Base-by-base conservation (phyloP, 805 yeast species). In the Jamesozyma piceae region DNA sequence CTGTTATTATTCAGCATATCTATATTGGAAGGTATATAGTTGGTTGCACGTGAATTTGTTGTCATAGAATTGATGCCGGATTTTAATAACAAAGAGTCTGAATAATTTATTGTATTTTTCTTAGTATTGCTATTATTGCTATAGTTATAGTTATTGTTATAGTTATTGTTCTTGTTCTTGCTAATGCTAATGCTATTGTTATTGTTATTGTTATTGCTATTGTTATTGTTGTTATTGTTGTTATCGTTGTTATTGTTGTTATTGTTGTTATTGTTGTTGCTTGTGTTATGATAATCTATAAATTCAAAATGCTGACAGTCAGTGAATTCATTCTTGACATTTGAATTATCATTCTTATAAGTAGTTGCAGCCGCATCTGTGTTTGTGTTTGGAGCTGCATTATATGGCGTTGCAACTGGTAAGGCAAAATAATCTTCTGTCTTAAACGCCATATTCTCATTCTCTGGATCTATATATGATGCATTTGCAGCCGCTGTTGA, bases 291-390 rank as follows among this genome's bases (percentile, higher is more conserved):
- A 44, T 64, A 62, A 44, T 69, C 67, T 30, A 67, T 52, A 38
- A 66, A 67, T 48, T 69, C 71, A 46, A 68, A 67, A 50, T 66
- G 70, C 37, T 66, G 64, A 47, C 69, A 64, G 26, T 66, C 71
- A 1, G 22, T 31, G 17, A 33, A 37, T 17, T 26, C 18, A 17
- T 31, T 31, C 9, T 31, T n/a, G 4, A 14, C 10, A n/a, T 29
- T 29, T n/a, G 1, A 5, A 18, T 11, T 5, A 22, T 11, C n/a
- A 1, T n/a, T 11, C 22, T 18, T 15, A 27, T 19, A 5, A 8
- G n/a, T n/a, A 19, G 11, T 28, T 5, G 5, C 29, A 5, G 10
- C 28, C 10, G 10, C 11, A 24, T 11, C 11, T 8, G 28, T 24
- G 28, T 24, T 24, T 6, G 11, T 11, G 11, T 24, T 11, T 6